Evolutionary conservation across 352 stramenopile species (phyloP), one percentile per base, ranked within the genome.

Genomic region (Pythium apleroticum): DNA sequence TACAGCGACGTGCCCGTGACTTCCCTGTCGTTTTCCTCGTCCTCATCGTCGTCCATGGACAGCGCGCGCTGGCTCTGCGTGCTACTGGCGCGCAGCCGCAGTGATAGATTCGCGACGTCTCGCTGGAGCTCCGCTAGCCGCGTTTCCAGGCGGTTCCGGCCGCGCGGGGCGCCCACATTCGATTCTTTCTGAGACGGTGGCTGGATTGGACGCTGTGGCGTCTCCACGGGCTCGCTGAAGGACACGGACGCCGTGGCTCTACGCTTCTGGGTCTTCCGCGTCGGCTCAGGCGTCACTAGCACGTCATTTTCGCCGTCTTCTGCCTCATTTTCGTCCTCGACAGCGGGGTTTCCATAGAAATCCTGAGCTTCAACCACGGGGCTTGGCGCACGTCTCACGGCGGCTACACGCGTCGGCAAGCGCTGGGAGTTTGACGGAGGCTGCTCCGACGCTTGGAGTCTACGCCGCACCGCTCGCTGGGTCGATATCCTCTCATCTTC

Each of bases 111-210:
- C 28, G 81, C 81, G 20, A 91, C 82, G 57, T 93, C 85, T 31
- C 84, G 77, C 70, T 91, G 79, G 41, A 93, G 70, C 60, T 93
- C 85, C 53, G 86, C 79, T 6, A 91, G 72, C 6, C 82, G 75
- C 63, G 78, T 75, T 54, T 93, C 82, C 14, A 91, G 66, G 0
- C 78, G 68, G 52, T 93, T 91, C 12, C 79, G 74, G 10, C 78
- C 20, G 41, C 60, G 72, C 61, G 41, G 57, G 27, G 45, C 33
- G 22, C 20, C 22, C 20, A 33, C 52, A 7, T 3, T 25, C 27
- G 30, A 1, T 6, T 30, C 30, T 20, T 35, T 48, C 20, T 28
- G 7, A 25, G 37, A 28, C 17, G 14, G 30, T 24, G 27, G 25
- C 20, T 43, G n/a, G 22, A 24, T 2, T 6, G 20, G 19, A 28